A percentile compares a stretch with the other conserved stretches of the same genome.
Conservation (phyloP, 805 yeast genomes). For the Candida ortonii region DNA sequence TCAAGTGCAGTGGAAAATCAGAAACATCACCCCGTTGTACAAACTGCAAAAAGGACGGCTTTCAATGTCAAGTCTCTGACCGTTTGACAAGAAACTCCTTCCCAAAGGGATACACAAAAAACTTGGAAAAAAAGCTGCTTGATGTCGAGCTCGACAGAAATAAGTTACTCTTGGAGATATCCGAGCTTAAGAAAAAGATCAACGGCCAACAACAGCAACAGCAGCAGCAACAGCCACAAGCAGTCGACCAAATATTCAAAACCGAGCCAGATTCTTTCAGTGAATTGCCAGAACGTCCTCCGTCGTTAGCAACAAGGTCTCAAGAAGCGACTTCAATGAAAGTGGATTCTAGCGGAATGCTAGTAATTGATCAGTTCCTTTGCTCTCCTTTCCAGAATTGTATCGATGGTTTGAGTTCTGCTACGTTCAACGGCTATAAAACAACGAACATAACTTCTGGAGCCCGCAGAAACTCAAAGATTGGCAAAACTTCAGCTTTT, state of each 20-base stretch:
- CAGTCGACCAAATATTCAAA: no score
- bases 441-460: slow-evolving; percentile 3
- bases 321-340: slow-evolving; percentile 1
- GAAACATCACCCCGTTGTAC: slow-evolving; percentile 52
- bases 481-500: no score
- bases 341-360: slow-evolving; percentile 22
- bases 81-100: slow-evolving; percentile 73
- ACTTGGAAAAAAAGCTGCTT: slow-evolving; percentile 60
- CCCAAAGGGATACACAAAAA: slow-evolving; percentile 79
- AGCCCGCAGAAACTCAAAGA: no score
- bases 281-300: no score
- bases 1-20: slow-evolving; percentile 68
- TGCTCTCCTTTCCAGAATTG: slow-evolving; percentile 24
- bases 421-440: slow-evolving; percentile 32
- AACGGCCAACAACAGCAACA: slow-evolving; percentile 6
- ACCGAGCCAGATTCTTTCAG: no score
- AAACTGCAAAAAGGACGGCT: slow-evolving; percentile 62
- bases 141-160: slow-evolving; percentile 57
- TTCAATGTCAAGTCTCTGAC: slow-evolving; percentile 69
- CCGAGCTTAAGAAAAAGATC: slow-evolving; percentile 22
- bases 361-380: slow-evolving; percentile 29
- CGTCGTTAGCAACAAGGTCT: no score
- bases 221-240: no score
- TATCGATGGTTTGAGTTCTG: slow-evolving; percentile 22
- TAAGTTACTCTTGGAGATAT: slow-evolving; percentile 36